A percentile compares a stretch with the other conserved stretches of the same genome.
These are phyloP conservation scores for Medicago ruthenica DNA, from an alignment of 306 rosid species.

Conservation along the genomic window DNA sequence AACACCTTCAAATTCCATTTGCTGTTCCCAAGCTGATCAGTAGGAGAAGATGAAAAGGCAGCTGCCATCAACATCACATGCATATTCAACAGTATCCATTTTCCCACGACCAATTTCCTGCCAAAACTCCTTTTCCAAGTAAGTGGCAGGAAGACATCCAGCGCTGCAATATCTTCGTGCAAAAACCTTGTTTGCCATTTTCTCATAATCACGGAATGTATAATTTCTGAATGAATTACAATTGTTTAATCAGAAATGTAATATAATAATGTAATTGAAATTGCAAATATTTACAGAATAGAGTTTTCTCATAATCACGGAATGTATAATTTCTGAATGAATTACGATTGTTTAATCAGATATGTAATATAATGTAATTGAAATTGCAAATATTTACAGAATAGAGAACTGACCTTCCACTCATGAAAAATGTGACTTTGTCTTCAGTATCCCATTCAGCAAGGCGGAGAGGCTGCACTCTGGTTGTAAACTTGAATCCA, in stretches of 20 bases:
- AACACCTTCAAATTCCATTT: conserved; percentile 96
- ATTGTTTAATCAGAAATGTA: conserved; percentile 26
- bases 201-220: conserved; percentile 88
- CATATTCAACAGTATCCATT: conserved; percentile 94
- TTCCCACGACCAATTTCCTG: conserved; percentile 88
- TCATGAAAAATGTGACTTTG: conserved; percentile 90
- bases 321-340: conserved; percentile 84
- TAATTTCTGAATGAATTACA: conserved; percentile 71
- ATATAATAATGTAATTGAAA: conserved; percentile 17
- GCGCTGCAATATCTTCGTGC: conserved; percentile 82
- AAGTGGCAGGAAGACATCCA: conserved; percentile 80
- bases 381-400: conserved; percentile 14
- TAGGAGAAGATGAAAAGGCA: conserved; percentile 90
- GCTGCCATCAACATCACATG: conserved; percentile 99
- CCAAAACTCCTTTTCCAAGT: conserved; percentile 97
- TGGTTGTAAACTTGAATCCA: conserved; percentile 95
- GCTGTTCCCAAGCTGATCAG: conserved; percentile 88
- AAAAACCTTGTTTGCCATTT: conserved; percentile 95
- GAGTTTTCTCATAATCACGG: conserved; percentile 82
- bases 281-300: conserved; percentile 1
- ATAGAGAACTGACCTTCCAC: conserved; percentile 75
- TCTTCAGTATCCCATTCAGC: conserved; percentile 98
- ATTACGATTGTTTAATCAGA: conserved; percentile 37
- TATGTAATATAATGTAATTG: background rate
- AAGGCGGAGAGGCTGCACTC: conserved; percentile 98